A percentile compares a stretch with the other conserved stretches of the same genome.
Conservation (phyloP, 73 alveolate species). For the Tetrahymena borealis region DNA sequence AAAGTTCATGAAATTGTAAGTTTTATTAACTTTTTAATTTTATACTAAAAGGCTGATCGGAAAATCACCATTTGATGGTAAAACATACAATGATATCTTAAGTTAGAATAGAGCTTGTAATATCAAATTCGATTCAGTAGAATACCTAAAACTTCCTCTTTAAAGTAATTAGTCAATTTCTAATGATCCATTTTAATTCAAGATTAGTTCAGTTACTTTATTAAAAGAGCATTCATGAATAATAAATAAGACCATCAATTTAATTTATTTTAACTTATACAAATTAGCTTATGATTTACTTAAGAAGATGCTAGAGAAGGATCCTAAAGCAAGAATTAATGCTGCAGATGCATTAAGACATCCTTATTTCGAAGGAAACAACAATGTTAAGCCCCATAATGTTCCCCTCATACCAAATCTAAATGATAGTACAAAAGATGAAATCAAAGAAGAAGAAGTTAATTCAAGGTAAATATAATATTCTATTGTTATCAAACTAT, state of each 20-base stretch:
- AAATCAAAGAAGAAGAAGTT: not conserved
- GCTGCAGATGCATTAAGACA: not conserved
- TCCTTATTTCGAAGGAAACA: not conserved
- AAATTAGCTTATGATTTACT: not conserved
- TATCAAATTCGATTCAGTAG: constrained; percentile 24
- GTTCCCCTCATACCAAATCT: not conserved
- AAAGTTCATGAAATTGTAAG: no score
- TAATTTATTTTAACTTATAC: not conserved
- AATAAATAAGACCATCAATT: not conserved
- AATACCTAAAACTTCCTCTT: not conserved
- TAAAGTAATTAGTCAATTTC: not conserved
- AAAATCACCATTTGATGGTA: constrained; percentile 73
- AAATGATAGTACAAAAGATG: not conserved
- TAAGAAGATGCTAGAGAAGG: not conserved
- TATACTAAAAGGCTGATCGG: constrained; percentile 51
- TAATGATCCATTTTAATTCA: no score
- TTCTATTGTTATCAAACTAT: not conserved
- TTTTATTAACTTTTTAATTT: no score
- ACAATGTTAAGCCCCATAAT: not conserved
- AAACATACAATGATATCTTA: constrained; percentile 60
- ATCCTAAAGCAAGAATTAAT: not conserved
- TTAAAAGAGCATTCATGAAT: not conserved
- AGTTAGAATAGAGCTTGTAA: constrained; percentile 59
- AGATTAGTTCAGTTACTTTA: not conserved
- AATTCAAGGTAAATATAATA: not conserved